phyloP scores from a whole-genome alignment of 495 filamentous ascomycete species.

The Talaromyces wortmannii region DNA sequence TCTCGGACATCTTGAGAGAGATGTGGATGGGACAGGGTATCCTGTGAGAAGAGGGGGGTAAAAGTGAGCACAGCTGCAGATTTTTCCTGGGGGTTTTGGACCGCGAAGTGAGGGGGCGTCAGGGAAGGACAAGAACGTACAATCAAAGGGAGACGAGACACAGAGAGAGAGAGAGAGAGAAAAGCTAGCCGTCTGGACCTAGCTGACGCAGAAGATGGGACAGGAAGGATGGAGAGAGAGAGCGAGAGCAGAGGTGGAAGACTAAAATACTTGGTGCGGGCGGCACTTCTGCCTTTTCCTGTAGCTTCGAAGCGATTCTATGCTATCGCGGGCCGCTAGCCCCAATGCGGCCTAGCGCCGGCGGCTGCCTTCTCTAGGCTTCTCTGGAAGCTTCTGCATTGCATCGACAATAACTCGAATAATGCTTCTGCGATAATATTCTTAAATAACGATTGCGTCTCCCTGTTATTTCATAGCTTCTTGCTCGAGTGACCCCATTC shows the following conservation, averaged over 20 bases:
- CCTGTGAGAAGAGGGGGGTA: neutral
- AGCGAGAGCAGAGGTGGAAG: neutral
- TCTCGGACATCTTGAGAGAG: constrained; percentile 45
- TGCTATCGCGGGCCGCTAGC: neutral
- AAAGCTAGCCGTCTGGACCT: neutral
- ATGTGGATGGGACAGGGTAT: neutral
- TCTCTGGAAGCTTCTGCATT: neutral
- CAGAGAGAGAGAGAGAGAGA: neutral
- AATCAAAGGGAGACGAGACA: neutral
- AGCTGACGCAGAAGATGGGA: neutral
- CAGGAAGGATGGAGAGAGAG: neutral
- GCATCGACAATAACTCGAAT: neutral
- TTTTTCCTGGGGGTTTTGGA: neutral
- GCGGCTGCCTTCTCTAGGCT: neutral
- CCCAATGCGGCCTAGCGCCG: neutral
- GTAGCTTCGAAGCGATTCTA: constrained; percentile 8
- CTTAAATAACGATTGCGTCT: no score
- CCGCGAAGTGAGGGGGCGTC: neutral
- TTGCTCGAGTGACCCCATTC: no score
- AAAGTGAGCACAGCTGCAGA: neutral
- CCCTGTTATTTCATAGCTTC: no score
- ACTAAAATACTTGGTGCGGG: constrained; percentile 4
- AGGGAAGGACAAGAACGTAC: neutral
- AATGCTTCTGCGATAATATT: neutral
- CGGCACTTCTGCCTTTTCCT: neutral